Base-by-base conservation (phyloP, 129 eudicot genomes). In the Helianthus tuberosus region DNA sequence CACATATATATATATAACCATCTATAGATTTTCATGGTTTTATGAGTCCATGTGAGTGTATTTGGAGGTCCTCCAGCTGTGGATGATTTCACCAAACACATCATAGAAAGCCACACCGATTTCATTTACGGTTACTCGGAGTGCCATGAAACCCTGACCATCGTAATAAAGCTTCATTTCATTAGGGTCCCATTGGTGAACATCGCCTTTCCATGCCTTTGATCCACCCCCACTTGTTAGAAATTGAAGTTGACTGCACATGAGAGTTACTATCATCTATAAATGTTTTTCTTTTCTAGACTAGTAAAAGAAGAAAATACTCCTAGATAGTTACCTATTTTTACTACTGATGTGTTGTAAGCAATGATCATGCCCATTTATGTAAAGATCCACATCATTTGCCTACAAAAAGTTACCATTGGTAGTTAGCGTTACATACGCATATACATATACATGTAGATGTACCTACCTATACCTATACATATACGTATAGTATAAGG, bases 321-420 rank as follows among this genome's bases (percentile, higher is more conserved):
- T 20, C 23, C 23, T 20, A 20, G 23, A 20, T 20, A 20, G 23
- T 8, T 76, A 87, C 95, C 96, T 82, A 84, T 89, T 70, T 6
- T 71, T 32, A 43, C 84, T 81, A 51, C 80, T 81, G n/a, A 92
- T 85, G 64, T 89, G 98, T 53, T 92, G 85, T 85, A 89, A 80
- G 77, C 98, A 89, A 68, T 92, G 98, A 46, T 92, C 98, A 39
- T 92, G 98, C 27, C 98, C 98, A 54, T 92, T 92, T 50, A 92
- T 81, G 83, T 92, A 92, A 39, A 89, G 77, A 74, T 92, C 94
- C 41, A 89, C 96, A 32, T 80, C 38, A 17, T 86, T 89, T 61
- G 86, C 98, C 98, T 92, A 86, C 62, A 20, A 69, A 51, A 41
- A 11, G 25, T 62, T n/a, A 17, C 9, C 10, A 27, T 1, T 59